Evolutionary conservation across 176 grass and related monocot genomes (phyloP).

Genomic region (Cocos nucifera): DNA sequence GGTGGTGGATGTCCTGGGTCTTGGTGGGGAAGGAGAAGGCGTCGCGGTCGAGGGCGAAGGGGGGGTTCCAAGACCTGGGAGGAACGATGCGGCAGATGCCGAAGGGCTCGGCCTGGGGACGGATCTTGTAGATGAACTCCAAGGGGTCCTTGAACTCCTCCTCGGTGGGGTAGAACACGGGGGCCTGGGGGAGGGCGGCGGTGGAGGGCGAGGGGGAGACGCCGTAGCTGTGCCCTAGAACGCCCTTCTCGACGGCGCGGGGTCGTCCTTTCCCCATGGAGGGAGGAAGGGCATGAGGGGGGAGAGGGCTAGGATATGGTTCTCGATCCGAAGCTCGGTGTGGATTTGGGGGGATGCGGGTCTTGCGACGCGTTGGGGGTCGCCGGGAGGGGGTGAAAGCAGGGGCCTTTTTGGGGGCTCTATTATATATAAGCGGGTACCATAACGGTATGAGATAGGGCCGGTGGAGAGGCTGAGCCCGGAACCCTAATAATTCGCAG

Average conservation of each 20-base stretch:
- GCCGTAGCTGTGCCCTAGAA: conserved; percentile 8
- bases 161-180: conserved; percentile 73
- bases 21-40: conserved; percentile 63
- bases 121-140: conserved; percentile 49
- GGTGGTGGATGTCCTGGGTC: conserved; percentile 71
- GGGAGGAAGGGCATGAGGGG: not conserved
- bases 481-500: no score
- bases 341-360: no score
- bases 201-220: not conserved
- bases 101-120: conserved; percentile 64
- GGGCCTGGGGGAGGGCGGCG: conserved; percentile 31
- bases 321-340: no score
- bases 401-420: no score
- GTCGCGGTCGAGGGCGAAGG: conserved; percentile 34
- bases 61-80: conserved; percentile 61
- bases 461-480: no score
- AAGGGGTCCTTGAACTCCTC: conserved; percentile 76
- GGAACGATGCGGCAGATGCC: conserved; percentile 93
- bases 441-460: no score
- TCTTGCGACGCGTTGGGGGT: no score
- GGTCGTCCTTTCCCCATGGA: conserved; percentile 32
- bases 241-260: conserved; percentile 21
- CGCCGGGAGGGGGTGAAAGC: no score
- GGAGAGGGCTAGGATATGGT: not conserved
- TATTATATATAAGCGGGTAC: no score